Percentiles rank a stretch among this genome's conserved stretches.
These are phyloP conservation scores for Penicillium corylophilum DNA, from an alignment of 2,329 filamentous ascomycete species.

Conservation along the genomic window DNA sequence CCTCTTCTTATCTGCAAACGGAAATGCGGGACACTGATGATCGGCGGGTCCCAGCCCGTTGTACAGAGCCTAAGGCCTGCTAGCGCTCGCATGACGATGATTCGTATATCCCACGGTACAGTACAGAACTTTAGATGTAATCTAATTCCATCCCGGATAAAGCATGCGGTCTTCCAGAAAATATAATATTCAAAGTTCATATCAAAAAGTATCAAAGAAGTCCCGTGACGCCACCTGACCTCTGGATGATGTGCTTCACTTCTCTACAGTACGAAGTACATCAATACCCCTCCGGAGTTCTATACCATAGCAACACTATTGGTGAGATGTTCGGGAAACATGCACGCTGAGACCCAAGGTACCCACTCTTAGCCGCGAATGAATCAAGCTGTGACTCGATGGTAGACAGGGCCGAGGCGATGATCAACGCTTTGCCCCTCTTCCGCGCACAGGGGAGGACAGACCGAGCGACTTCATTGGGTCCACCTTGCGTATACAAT, in stretches of 20 bases:
- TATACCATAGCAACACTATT: background rate
- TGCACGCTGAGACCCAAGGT: slow-evolving; percentile 4
- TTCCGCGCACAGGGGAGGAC: background rate
- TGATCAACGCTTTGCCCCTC: slow-evolving; percentile 10
- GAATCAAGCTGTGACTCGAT: slow-evolving; percentile 3
- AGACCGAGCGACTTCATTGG: slow-evolving; percentile 1
- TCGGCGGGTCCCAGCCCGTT: slow-evolving; percentile 1
- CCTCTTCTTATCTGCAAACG: slow-evolving; percentile 15
- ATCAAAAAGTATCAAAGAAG: background rate
- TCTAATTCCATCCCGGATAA: background rate
- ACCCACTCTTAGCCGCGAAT: background rate
- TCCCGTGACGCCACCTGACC: slow-evolving; percentile 16
- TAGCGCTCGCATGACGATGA: slow-evolving; percentile 12
- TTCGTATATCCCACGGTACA: slow-evolving; percentile 17
- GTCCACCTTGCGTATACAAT: background rate
- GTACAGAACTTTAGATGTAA: slow-evolving; percentile 11
- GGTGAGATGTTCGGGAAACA: background rate
- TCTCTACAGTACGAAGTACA: too few relatives aligned
- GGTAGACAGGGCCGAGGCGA: background rate
- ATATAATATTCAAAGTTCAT: too few relatives aligned
- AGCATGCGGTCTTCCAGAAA: background rate
- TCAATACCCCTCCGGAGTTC: background rate
- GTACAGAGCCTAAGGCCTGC: background rate
- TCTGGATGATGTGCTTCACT: slow-evolving; percentile 22
- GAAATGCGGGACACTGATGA: slow-evolving; percentile 13